Evolutionary conservation across 148 eudicot genomes (phyloP).

Genomic region (Rheum nobile): DNA sequence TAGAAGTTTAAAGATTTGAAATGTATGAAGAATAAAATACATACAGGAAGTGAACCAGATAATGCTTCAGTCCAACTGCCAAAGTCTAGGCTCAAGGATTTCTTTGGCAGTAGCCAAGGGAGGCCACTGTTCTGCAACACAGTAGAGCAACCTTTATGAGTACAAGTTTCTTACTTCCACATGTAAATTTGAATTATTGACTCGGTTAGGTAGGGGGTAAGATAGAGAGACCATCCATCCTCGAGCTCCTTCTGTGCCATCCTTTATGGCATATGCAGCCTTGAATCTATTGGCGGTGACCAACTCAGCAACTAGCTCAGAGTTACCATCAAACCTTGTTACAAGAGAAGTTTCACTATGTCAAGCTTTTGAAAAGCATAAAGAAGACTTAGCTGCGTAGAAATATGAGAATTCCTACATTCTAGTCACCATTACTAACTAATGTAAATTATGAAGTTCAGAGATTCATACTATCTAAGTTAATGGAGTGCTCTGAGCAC

Average conservation of each 20-base stretch:
- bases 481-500: neutral
- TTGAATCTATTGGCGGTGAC: slow-evolving; percentile 86
- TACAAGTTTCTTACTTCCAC: neutral
- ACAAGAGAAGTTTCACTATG: slow-evolving; percentile 2
- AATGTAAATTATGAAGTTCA: neutral
- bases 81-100: slow-evolving; percentile 54
- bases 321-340: slow-evolving; percentile 86
- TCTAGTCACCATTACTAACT: neutral
- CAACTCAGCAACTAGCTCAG: slow-evolving; percentile 87
- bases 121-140: slow-evolving; percentile 86
- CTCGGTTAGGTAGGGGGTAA: neutral
- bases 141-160: neutral
- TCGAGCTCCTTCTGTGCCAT: slow-evolving; percentile 91
- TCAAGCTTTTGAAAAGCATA: neutral
- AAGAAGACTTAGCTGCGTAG: neutral
- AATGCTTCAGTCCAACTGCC: slow-evolving; percentile 49
- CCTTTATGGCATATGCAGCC: slow-evolving; percentile 91
- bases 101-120: slow-evolving; percentile 79
- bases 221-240: slow-evolving; percentile 73
- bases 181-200: neutral
- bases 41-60: slow-evolving; percentile 42
- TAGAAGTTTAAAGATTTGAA: neutral
- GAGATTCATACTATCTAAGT: neutral
- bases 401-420: neutral
- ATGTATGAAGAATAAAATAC: neutral